Percentiles rank a stretch among this genome's conserved stretches.
phyloP scores from a whole-genome alignment of 305 asterid species.

The Ilex paraguariensis region DNA sequence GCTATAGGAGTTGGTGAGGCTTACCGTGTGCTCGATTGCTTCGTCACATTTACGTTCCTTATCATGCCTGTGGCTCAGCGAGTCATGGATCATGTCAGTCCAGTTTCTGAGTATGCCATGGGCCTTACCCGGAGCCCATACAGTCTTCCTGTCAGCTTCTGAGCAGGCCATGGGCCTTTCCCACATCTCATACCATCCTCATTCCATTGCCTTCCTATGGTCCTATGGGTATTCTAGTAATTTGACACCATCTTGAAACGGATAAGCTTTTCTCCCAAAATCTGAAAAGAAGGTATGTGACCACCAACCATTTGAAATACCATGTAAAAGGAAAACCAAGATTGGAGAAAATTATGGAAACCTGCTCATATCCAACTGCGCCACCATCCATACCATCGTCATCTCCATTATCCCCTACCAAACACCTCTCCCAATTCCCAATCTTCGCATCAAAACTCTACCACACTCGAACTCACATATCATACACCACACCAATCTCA shows the following conservation, averaged over 20 bases:
- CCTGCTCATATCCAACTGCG: conserved; percentile 36
- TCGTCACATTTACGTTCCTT: no score
- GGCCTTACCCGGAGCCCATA: no score
- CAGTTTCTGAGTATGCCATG: no score
- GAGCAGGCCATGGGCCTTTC: no score
- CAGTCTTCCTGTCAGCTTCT: no score
- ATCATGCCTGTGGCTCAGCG: no score
- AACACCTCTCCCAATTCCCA: conserved; percentile 24
- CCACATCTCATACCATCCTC: no score
- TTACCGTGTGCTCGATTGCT: no score
- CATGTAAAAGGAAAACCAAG: conserved; percentile 16
- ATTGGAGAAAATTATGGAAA: conserved; percentile 39
- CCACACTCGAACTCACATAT: conserved; percentile 16
- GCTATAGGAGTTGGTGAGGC: no score
- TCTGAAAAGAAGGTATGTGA: conserved; percentile 9
- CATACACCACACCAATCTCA: conserved; percentile 31
- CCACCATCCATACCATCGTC: conserved; percentile 32
- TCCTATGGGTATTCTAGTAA: conserved; percentile 33
- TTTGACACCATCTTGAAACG: conserved; percentile 3
- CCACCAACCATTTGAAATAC: conserved; percentile 29
- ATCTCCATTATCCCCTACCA: conserved; percentile 36
- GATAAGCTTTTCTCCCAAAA: conserved; percentile 36
- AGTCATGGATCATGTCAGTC: no score
- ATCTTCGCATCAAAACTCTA: conserved; percentile 20
- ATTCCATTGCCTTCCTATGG: neutral